Conservation (phyloP, 495 filamentous ascomycete species). For the Hypoxylon lenormandii region DNA sequence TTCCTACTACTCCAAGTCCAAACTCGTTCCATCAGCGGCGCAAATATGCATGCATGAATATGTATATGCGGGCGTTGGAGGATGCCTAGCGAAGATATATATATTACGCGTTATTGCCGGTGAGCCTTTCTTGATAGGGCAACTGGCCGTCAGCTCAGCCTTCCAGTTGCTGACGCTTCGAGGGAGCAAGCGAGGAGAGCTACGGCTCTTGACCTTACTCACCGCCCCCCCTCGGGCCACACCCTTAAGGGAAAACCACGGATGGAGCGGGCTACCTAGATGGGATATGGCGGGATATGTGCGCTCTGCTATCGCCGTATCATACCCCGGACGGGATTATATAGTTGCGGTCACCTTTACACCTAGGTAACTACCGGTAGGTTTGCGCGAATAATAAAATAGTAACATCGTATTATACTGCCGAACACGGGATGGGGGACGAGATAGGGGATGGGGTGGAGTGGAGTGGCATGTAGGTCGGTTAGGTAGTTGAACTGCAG, state of each 20-base stretch:
- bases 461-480: slow-evolving; percentile 3
- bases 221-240: slow-evolving; percentile 18
- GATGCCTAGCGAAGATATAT: slow-evolving; percentile 4
- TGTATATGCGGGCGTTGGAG: slow-evolving; percentile 3
- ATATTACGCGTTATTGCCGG: slow-evolving; percentile 37
- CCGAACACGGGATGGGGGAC: slow-evolving; percentile 20
- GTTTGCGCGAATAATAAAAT: slow-evolving; percentile 5
- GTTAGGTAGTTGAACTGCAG: too few relatives aligned
- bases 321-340: slow-evolving; percentile 16
- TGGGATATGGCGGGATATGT: neutral
- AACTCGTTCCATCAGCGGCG: slow-evolving; percentile 17
- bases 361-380: slow-evolving; percentile 13
- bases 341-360: slow-evolving; percentile 6
- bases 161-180: slow-evolving; percentile 48
- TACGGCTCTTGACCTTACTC: slow-evolving; percentile 21
- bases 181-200: slow-evolving; percentile 11
- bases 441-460: too few relatives aligned
- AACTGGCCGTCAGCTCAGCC: slow-evolving; percentile 43
- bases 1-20: slow-evolving; percentile 25
- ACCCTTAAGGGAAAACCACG: slow-evolving; percentile 9
- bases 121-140: slow-evolving; percentile 30
- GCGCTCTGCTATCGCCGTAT: neutral
- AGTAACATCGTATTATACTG: slow-evolving; percentile 30
- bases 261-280: slow-evolving; percentile 14
- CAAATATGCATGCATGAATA: slow-evolving; percentile 19